phyloP scores from a whole-genome alignment of 306 rosid genomes.

The Sophora flavescens region DNA sequence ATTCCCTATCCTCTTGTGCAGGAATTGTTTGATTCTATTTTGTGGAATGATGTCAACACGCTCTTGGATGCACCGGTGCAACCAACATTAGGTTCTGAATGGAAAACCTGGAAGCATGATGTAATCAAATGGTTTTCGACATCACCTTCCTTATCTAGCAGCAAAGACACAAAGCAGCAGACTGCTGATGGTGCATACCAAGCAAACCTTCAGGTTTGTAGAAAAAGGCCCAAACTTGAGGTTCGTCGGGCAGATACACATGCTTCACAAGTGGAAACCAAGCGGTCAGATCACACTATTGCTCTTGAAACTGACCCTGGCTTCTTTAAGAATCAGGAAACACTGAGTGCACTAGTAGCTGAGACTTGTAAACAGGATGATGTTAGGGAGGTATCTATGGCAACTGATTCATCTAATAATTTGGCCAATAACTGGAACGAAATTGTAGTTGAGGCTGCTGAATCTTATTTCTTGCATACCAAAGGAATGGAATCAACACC shows the following conservation, averaged over 20 bases:
- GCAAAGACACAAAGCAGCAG: constrained; percentile 62
- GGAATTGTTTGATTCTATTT: constrained; percentile 86
- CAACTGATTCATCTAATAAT: constrained; percentile 52
- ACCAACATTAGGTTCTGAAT: constrained; percentile 80
- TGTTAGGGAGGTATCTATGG: constrained; percentile 53
- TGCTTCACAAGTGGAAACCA: constrained; percentile 66
- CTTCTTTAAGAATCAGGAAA: constrained; percentile 66
- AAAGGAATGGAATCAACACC: constrained; percentile 72
- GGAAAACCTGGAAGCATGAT: constrained; percentile 99
- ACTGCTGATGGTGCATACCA: constrained; percentile 58
- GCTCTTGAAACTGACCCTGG: constrained; percentile 71
- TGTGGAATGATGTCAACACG: constrained; percentile 82
- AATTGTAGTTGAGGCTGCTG: constrained; percentile 62
- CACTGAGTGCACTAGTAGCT: constrained; percentile 56
- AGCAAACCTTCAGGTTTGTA: constrained; percentile 71
- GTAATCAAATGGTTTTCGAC: constrained; percentile 84
- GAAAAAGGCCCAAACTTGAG: constrained; percentile 98
- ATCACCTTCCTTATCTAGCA: constrained; percentile 58
- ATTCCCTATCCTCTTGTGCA: constrained; percentile 51
- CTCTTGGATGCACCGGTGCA: constrained; percentile 67
- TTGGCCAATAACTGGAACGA: constrained; percentile 69
- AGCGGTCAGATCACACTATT: constrained; percentile 65
- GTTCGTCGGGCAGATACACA: constrained; percentile 96
- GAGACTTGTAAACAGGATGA: constrained; percentile 62
- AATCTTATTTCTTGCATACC: constrained; percentile 54